Conservation (phyloP, 257 asterid species). For the Jacaranda copaia region DNA sequence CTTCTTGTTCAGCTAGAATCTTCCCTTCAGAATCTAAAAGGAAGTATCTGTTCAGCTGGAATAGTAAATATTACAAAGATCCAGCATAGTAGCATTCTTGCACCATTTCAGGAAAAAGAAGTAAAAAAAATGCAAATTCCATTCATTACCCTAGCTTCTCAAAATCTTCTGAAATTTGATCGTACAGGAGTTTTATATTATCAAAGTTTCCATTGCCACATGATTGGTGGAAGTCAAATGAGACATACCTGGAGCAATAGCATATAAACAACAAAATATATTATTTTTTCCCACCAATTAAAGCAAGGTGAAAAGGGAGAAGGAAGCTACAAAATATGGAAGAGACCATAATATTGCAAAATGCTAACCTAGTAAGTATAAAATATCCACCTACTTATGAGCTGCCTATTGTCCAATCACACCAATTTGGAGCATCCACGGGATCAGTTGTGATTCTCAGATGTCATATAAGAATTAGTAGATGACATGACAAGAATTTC, state of each 20-base stretch:
- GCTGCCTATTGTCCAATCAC: conserved; percentile 24
- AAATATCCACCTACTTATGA: conserved; percentile 7
- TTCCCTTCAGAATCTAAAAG: conserved; percentile 78
- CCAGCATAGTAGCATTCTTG: conserved; percentile 45
- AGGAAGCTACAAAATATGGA: conserved; percentile 24
- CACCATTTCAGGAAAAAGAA: conserved; percentile 38
- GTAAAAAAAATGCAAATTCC: conserved; percentile 8
- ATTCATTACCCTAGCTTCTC: conserved; percentile 85
- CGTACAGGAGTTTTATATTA: conserved; percentile 77
- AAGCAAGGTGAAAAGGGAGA: conserved; percentile 30
- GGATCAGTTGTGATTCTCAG: conserved; percentile 29
- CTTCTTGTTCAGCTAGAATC: conserved; percentile 79
- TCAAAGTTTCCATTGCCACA: conserved; percentile 89
- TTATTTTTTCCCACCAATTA: conserved; percentile 19
- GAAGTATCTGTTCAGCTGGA: conserved; percentile 98
- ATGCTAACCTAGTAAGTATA: background rate
- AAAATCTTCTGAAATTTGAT: conserved; percentile 73
- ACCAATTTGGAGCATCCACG: conserved; percentile 22
- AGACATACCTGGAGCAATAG: conserved; percentile 68
- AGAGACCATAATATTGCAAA: conserved; percentile 20
- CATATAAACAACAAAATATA: conserved; percentile 30
- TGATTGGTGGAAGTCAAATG: conserved; percentile 89
- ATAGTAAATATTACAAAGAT: conserved; percentile 64
- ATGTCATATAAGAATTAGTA: conserved; percentile 20
- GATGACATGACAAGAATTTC: conserved; percentile 32